phyloP scores from a whole-genome alignment of 2,329 filamentous ascomycete genomes.

The Parafenestella ontariensis region DNA sequence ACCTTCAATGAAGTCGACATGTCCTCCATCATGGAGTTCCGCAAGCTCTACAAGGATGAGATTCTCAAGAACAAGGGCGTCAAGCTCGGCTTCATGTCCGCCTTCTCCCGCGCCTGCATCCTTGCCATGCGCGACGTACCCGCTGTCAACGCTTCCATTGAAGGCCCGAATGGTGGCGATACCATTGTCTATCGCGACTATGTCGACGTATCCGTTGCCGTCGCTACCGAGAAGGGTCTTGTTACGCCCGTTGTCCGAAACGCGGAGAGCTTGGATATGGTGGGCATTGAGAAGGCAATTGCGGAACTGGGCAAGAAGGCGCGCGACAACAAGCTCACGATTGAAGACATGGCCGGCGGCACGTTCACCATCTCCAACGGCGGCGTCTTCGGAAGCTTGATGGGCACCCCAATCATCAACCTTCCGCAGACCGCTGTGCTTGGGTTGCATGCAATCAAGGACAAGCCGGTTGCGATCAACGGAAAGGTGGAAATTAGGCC shows the following conservation, averaged over 20 bases:
- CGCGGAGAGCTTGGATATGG: constrained; percentile 83
- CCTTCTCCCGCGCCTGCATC: constrained; percentile 88
- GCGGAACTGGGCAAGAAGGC: constrained; percentile 97
- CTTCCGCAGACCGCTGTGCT: constrained; percentile 90
- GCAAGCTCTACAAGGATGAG: constrained; percentile 96
- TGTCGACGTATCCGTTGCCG: constrained; percentile 95
- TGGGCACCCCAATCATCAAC: constrained; percentile 99
- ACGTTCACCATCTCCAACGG: constrained; percentile 98
- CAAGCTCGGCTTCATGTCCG: constrained; percentile 99
- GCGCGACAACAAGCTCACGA: constrained; percentile 93
- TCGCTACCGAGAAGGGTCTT: constrained; percentile 95
- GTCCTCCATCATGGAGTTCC: constrained; percentile 96
- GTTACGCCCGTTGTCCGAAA: constrained; percentile 97
- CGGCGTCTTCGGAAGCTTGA: constrained; percentile 94
- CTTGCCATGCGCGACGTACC: constrained; percentile 96
- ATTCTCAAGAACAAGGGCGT: constrained; percentile 94
- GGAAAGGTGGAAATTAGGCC: constrained; percentile 94
- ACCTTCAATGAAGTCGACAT: constrained; percentile 99
- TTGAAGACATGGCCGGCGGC: constrained; percentile 98
- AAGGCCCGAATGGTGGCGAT: constrained; percentile 92
- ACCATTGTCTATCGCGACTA: constrained; percentile 99
- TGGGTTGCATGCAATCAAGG: constrained; percentile 95
- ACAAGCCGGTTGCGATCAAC: constrained; percentile 85
- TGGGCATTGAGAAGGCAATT: constrained; percentile 89
- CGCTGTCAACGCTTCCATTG: constrained; percentile 94